phyloP scores from a whole-genome alignment of 2,329 filamentous ascomycete species.

The Alternaria brassicae region DNA sequence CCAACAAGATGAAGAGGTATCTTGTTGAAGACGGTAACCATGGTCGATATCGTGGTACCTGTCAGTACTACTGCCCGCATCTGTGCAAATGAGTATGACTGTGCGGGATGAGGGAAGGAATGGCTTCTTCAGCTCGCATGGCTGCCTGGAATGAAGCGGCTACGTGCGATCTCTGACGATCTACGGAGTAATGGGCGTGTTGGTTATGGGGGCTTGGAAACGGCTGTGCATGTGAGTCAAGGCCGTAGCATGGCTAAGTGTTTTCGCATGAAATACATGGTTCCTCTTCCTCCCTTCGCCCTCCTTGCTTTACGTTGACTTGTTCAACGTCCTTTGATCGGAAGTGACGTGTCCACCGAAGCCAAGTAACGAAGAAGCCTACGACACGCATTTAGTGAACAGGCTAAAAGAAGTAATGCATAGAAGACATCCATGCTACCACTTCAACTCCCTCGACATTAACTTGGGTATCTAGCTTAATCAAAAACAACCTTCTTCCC shows the following conservation, averaged over 20 bases:
- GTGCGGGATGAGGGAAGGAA: neutral
- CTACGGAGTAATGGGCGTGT: neutral
- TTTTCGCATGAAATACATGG: neutral
- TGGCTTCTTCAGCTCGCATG: no score
- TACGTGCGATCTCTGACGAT: neutral
- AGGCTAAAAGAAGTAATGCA: neutral
- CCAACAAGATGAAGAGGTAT: neutral
- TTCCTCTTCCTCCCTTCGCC: neutral
- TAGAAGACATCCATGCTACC: neutral
- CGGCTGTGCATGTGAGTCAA: neutral
- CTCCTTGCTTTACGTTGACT: neutral
- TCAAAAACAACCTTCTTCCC: conserved; percentile 71
- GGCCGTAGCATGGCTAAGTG: neutral
- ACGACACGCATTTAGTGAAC: neutral
- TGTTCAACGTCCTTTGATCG: neutral
- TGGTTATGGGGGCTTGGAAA: neutral
- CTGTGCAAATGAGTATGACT: neutral
- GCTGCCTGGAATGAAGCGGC: no score
- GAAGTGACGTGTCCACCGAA: neutral
- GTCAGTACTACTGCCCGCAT: neutral
- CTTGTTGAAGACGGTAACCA: neutral
- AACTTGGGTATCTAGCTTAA: conserved; percentile 41
- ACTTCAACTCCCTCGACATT: neutral
- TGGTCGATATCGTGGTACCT: conserved; percentile 1
- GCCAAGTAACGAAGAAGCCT: no score